These are phyloP conservation scores for Pleurotus cornucopiae DNA, from an alignment of 768 basidiomycete genomes.

Conservation along the genomic window DNA sequence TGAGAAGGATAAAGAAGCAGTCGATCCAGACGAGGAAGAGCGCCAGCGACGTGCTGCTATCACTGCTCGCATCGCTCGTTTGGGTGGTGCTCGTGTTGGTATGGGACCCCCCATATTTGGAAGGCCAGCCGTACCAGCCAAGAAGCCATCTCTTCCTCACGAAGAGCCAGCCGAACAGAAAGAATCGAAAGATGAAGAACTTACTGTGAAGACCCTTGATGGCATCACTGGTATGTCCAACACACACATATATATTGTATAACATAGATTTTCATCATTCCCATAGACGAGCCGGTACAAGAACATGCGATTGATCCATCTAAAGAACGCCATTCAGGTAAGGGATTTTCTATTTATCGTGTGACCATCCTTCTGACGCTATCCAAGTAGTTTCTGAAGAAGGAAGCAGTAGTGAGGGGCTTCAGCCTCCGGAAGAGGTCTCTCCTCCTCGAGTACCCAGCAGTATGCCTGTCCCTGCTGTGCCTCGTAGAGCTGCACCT, in stretches of 20 bases:
- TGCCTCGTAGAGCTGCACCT: conserved; percentile 69
- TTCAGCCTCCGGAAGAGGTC: background rate
- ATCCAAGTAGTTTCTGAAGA: too few relatives aligned
- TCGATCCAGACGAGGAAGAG: conserved; percentile 63
- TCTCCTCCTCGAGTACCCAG: conserved; percentile 33
- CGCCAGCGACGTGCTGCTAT: conserved; percentile 80
- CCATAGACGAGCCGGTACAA: conserved; percentile 11
- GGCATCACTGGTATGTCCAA: background rate
- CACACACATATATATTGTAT: too few relatives aligned
- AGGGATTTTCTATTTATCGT: too few relatives aligned
- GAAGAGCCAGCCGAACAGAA: conserved; percentile 9
- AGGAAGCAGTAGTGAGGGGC: background rate
- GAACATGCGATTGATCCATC: background rate
- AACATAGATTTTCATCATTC: conserved; percentile 5
- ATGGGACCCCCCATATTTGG: conserved; percentile 77
- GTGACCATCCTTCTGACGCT: too few relatives aligned
- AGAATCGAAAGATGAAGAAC: conserved; percentile 8
- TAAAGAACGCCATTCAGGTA: too few relatives aligned
- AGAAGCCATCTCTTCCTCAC: conserved; percentile 20
- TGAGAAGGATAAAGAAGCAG: conserved; percentile 21
- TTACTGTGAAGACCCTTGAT: background rate
- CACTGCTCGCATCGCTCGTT: conserved; percentile 88
- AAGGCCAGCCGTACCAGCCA: conserved; percentile 32
- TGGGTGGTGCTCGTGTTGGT: conserved; percentile 81
- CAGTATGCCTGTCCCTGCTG: conserved; percentile 72